A percentile compares a stretch with the other conserved stretches of the same genome.
These are phyloP conservation scores for Gamarada debralockiae DNA, from an alignment of 495 filamentous ascomycete genomes.

Conservation along the genomic window DNA sequence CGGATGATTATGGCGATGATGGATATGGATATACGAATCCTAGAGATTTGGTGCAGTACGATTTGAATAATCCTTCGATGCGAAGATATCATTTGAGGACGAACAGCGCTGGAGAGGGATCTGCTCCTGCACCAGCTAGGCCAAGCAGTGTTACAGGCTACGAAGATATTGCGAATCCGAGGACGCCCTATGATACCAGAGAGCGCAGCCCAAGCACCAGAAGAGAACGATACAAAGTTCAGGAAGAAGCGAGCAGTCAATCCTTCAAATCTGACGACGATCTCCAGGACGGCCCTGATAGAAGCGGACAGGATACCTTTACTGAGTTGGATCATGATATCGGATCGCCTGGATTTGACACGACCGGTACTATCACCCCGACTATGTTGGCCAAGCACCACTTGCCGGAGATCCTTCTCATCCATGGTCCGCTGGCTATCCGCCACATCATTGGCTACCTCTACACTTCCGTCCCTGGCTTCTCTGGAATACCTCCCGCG, in stretches of 20 bases:
- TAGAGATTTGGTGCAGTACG: constrained; percentile 63
- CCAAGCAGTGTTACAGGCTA: constrained; percentile 62
- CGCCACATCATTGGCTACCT: constrained; percentile 92
- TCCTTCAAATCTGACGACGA: constrained; percentile 92
- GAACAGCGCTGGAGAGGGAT: constrained; percentile 44
- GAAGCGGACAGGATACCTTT: constrained; percentile 21
- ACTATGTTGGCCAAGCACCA: constrained; percentile 86
- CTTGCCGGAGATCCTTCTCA: constrained; percentile 83
- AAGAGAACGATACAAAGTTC: too few relatives aligned
- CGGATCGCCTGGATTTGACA: constrained; percentile 58
- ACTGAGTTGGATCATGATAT: constrained; percentile 33
- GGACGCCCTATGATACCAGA: constrained; percentile 38
- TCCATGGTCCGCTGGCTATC: constrained; percentile 87
- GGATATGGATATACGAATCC: constrained; percentile 72
- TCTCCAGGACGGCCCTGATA: constrained; percentile 56
- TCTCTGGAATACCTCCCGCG: constrained; percentile 83
- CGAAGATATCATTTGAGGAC: constrained; percentile 35
- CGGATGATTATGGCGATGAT: constrained; percentile 56
- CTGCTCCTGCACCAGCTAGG: too few relatives aligned
- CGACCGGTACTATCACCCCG: constrained; percentile 78
- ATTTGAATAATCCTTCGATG: constrained; percentile 41
- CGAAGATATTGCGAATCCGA: constrained; percentile 47
- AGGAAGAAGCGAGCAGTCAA: too few relatives aligned
- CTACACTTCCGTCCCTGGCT: constrained; percentile 89
- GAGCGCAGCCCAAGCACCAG: too few relatives aligned